Conservation (phyloP, 805 yeast species). For the Scheffersomyces amazonensis region DNA sequence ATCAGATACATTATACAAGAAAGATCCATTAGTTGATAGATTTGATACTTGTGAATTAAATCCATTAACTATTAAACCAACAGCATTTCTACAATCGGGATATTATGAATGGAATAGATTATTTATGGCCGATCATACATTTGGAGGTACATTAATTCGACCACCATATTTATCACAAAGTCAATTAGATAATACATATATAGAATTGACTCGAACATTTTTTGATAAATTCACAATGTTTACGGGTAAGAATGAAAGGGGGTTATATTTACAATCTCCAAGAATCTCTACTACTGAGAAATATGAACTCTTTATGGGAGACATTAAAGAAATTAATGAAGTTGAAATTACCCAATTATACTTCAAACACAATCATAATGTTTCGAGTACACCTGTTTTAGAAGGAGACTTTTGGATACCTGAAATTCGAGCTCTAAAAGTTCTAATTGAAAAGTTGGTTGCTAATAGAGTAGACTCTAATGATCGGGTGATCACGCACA, state of each 20-base stretch:
- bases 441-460: slow-evolving; percentile 45
- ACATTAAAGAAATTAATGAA: slow-evolving; percentile 17
- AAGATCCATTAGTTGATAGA: slow-evolving; percentile 14
- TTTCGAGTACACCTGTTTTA: slow-evolving; percentile 10
- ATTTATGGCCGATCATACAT: slow-evolving; percentile 44
- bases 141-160: slow-evolving; percentile 35
- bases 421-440: slow-evolving; percentile 38
- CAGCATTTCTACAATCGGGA: slow-evolving; percentile 31
- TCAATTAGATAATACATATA: slow-evolving; percentile 19
- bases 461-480: slow-evolving; percentile 38
- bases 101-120: slow-evolving; percentile 37
- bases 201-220: slow-evolving; percentile 29
- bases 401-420: slow-evolving; percentile 38
- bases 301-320: slow-evolving; percentile 29
- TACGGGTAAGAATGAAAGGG: slow-evolving; percentile 4
- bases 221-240: slow-evolving; percentile 25
- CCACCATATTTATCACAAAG: slow-evolving; percentile 34
- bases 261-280: slow-evolving; percentile 29
- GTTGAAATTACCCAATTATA: slow-evolving; percentile 20
- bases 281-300: slow-evolving; percentile 20
- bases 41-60: slow-evolving; percentile 29
- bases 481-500: slow-evolving; percentile 29
- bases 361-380: slow-evolving; percentile 7
- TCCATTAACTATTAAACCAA: slow-evolving; percentile 14
- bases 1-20: slow-evolving; percentile 4